phyloP scores from a whole-genome alignment of 257 asterid genomes.

The Solanum ossicruentum region DNA sequence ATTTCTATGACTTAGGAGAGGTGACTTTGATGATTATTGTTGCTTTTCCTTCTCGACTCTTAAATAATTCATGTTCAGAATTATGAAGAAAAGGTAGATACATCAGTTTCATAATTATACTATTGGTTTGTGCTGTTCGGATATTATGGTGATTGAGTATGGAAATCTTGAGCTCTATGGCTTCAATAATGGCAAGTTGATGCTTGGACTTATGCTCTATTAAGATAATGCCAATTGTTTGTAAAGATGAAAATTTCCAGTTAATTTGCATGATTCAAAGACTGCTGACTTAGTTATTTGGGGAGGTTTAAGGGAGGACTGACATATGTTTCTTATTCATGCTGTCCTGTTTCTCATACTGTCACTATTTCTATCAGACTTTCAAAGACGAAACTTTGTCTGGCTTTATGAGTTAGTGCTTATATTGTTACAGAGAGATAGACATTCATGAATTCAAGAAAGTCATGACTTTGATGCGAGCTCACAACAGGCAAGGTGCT shows the following conservation, averaged over 20 bases:
- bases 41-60: neutral
- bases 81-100: neutral
- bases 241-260: neutral
- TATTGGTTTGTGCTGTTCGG: neutral
- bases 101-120: neutral
- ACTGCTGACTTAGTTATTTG: neutral
- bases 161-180: neutral
- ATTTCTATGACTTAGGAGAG: neutral
- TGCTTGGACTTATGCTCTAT: neutral
- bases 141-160: neutral
- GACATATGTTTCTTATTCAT: neutral
- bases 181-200: neutral
- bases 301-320: neutral
- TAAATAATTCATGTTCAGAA: neutral
- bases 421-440: slow-evolving; percentile 37
- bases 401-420: neutral
- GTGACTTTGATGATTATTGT: neutral
- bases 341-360: neutral
- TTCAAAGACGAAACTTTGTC: neutral
- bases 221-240: neutral
- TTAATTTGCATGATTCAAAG: neutral
- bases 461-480: slow-evolving; percentile 83
- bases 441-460: slow-evolving; percentile 72
- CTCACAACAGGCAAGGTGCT: slow-evolving; percentile 82
- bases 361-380: neutral